Evolutionary conservation across 305 asterid species (phyloP), one percentile per base, ranked within the genome.

Genomic region (Fraxinus platypoda): DNA sequence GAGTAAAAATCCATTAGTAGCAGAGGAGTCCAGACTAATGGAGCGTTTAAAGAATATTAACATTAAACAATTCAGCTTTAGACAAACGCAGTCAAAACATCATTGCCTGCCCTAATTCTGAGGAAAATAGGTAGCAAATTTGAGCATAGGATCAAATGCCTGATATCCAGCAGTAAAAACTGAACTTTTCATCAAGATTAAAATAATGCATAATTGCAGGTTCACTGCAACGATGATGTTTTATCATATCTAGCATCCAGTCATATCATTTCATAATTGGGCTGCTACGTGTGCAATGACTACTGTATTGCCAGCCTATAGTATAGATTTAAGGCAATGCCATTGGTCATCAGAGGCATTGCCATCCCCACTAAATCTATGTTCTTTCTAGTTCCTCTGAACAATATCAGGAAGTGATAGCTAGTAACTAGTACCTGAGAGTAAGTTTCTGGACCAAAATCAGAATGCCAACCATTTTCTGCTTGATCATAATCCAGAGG

Each of bases 401-500:
- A 81, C 23, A 77, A 8, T 66, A 74, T 59, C 35, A 57, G 57
- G 80, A 81, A 77, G 74, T 43, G 76, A 79, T 35, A 75, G 74
- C 70, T 80, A 23, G 11, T 49, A 41, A 26, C 75, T 52, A 49
- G 78, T 89, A 95, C 98, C 99, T 93, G 98, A 74, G 97, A 85
- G 87, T 86, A 90, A 30, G 75, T 82, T 59, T 95, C 97, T 13
- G 88, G 88, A 79, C 89, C 87, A 83, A 88, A 92, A 85, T 95
- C 97, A 43, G 97, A 92, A 79, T 94, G 84, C 99, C 98, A 93
- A 66, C 88, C 88, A 84, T 87, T 88, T 90, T 89, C 98, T 38
- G 94, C 86, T 84, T 89, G 93, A 80, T 95, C 98, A 88, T 83
- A 88, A 84, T 95, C 30, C 30, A 28, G 30, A 28, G 30, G 30